Evolutionary conservation across 495 filamentous ascomycete genomes (phyloP), one percentile per base, ranked within the genome.

Genomic region (Penicillium psychrofluorescens): DNA sequence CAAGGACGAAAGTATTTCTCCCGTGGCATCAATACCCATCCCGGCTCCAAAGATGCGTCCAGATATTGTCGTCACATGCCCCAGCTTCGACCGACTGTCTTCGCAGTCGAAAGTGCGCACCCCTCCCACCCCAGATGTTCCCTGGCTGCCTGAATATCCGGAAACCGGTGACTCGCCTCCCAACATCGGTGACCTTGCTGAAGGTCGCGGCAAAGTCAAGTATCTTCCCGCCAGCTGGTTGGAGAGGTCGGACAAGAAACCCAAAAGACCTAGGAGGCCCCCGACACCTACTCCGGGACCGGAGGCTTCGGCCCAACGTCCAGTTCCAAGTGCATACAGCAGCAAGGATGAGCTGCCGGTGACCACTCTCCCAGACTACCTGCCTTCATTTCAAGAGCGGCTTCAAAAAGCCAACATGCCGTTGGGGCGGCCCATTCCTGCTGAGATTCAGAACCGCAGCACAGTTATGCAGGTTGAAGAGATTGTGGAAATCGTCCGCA

Each of bases 321-420:
- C n/a, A 6, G 10, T n/a, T 14, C 14, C 32, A 8, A 32, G 12
- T 35, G 22, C 16, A 12, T 30, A 29, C 31, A 30, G 12, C 1
- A 11, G 36, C 11, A 11, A 22, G 10, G 34, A 44, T 7, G 7
- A 32, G 4, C 16, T 15, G 6, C 16, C 29, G 10, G n/a, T 36
- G 12, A 22, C 7, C 2, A 35, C 38, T 3, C 11, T 32, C 11
- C 8, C 34, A 6, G 28, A 41, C 32, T 35, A 36, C 11, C n/a
- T 51, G 22, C 36, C 53, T 2, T 43, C 41, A 2, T 38, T 49
- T n/a, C 36, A 37, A 4, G 49, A 55, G 27, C 48, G 52, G 29
- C 34, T 55, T 9, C 31, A 51, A 6, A 35, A 46, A 11, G 27
- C n/a, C 10, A 28, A 35, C 14, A 34, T 43, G 6, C 36, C 30